Conservation (phyloP, 495 filamentous ascomycete species). For the Pyronema domesticum region DNA sequence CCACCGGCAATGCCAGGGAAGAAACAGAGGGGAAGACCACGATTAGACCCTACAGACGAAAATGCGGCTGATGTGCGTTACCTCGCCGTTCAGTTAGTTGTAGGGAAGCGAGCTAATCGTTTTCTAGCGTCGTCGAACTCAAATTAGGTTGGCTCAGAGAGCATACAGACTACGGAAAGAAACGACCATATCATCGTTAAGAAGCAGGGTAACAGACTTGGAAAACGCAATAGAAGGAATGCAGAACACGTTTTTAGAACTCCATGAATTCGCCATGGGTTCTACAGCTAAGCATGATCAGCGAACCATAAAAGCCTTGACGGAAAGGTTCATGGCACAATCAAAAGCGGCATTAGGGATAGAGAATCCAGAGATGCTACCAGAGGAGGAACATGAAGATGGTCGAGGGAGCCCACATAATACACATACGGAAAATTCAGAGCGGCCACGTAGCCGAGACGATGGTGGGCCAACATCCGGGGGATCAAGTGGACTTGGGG, state of each 20-base stretch:
- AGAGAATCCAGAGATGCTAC: constrained; percentile 17
- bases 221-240: constrained; percentile 52
- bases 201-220: constrained; percentile 45
- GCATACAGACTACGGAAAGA: constrained; percentile 76
- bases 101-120: constrained; percentile 3
- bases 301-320: constrained; percentile 25
- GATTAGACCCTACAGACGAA: constrained; percentile 54
- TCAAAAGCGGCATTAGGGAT: constrained; percentile 29
- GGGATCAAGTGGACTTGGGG: constrained; percentile 6
- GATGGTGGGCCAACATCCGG: constrained; percentile 19
- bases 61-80: constrained; percentile 28
- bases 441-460: constrained; percentile 19
- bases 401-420: constrained; percentile 19
- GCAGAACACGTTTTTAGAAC: constrained; percentile 51
- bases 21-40: constrained; percentile 44
- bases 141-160: constrained; percentile 70
- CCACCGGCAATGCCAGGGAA: constrained; percentile 8
- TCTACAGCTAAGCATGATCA: constrained; percentile 30
- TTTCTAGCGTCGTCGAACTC: constrained; percentile 58
- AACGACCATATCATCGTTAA: constrained; percentile 55
- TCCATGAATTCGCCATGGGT: constrained; percentile 41
- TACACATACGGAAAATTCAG: constrained; percentile 17
- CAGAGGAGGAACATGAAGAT: constrained; percentile 25
- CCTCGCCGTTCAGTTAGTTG: background rate
- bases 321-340: constrained; percentile 32